These are phyloP conservation scores for Sicyos baderoa DNA, from an alignment of 306 rosid genomes.

Conservation along the genomic window DNA sequence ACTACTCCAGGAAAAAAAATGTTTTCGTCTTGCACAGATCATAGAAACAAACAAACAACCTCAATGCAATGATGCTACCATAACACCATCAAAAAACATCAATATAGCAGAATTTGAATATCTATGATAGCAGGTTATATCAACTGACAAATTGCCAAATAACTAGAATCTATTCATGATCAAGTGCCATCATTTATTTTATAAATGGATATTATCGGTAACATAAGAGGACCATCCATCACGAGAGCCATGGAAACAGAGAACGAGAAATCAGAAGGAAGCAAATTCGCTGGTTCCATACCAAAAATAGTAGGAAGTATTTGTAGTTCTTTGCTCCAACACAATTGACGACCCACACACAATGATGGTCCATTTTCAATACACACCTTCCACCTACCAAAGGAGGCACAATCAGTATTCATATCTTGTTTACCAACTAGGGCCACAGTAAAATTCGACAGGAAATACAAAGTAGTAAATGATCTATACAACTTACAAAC, in stretches of 20 bases:
- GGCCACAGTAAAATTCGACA: not conserved
- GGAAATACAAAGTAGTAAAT: not conserved
- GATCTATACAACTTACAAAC: constrained; percentile 47
- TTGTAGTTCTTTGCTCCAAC: constrained; percentile 78
- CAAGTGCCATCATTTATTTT: not conserved
- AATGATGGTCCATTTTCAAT: constrained; percentile 79
- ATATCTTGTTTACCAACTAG: not conserved
- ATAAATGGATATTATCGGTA: not conserved
- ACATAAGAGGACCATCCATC: not conserved
- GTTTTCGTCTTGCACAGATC: not conserved
- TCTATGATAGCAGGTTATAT: not conserved
- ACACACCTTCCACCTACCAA: constrained; percentile 68
- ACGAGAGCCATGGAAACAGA: not conserved
- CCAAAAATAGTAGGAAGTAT: constrained; percentile 71
- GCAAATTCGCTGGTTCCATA: constrained; percentile 24
- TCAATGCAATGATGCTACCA: constrained; percentile 8
- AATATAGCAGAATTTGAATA: constrained; percentile 2
- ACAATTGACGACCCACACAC: constrained; percentile 76
- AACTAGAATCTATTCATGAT: not conserved
- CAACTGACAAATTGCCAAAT: not conserved
- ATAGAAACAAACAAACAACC: not conserved
- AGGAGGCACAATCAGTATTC: constrained; percentile 19
- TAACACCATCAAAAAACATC: not conserved
- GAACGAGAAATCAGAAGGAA: not conserved
- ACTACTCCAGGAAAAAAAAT: not conserved